These are phyloP conservation scores for Scedosporium boydii DNA, from an alignment of 2,329 filamentous ascomycete genomes.

Conservation along the genomic window DNA sequence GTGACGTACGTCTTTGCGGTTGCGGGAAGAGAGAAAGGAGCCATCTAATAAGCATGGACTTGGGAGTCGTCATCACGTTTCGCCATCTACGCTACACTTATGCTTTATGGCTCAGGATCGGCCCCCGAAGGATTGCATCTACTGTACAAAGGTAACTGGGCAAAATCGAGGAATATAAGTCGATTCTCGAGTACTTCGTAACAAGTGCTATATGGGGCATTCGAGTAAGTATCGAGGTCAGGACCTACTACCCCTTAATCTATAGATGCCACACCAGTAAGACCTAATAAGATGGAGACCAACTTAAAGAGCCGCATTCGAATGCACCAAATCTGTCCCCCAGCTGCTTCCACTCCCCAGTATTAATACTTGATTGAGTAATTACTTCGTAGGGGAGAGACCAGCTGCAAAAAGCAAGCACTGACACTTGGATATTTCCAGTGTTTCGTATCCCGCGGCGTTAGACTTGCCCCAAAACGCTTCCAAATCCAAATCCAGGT, in stretches of 20 bases:
- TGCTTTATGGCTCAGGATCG: not conserved
- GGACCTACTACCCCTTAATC: not conserved
- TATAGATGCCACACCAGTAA: not conserved
- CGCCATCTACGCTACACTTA: not conserved
- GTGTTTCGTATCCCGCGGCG: not conserved
- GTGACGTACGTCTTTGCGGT: not conserved
- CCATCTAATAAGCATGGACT: not conserved
- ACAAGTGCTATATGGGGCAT: not conserved
- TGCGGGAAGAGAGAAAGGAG: not conserved
- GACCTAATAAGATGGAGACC: not conserved
- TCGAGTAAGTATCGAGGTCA: not conserved
- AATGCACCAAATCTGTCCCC: no score
- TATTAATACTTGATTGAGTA: no score
- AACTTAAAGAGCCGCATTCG: no score
- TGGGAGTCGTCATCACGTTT: constrained; percentile 5
- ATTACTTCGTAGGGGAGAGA: no score
- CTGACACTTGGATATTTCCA: not conserved
- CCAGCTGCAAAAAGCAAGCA: not conserved
- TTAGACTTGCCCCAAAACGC: not conserved
- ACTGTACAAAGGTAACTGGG: no score
- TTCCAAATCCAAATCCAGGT: not conserved
- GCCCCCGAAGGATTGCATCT: no score
- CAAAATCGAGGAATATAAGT: no score
- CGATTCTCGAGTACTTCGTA: not conserved
- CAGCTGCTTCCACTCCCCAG: no score